Evolutionary conservation across 2,329 filamentous ascomycete genomes (phyloP).

Genomic region (Clonostachys byssicola): DNA sequence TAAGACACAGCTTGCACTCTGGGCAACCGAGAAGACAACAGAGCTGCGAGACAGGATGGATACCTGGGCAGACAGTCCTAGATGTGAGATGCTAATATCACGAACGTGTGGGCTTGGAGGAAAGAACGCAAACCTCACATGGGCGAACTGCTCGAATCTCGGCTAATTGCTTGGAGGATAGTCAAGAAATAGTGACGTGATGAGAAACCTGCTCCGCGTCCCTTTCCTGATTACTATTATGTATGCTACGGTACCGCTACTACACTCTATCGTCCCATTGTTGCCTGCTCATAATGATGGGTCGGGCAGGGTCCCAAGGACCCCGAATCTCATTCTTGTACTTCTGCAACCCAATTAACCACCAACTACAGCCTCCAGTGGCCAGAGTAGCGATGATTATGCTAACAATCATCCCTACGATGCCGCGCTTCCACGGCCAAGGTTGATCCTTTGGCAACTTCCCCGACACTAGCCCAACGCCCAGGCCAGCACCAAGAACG

Average conservation of each 20-base stretch:
- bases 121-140: not conserved
- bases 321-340: conserved; percentile 99
- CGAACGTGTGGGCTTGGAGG: no score
- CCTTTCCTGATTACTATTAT: not conserved
- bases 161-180: no score
- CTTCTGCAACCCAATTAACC: conserved; percentile 93
- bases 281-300: conserved; percentile 70
- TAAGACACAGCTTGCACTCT: no score
- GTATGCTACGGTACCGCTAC: not conserved
- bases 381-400: conserved; percentile 69
- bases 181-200: not conserved
- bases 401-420: conserved; percentile 74
- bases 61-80: not conserved
- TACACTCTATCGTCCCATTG: conserved; percentile 35
- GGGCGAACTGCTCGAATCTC: not conserved
- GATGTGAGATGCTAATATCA: not conserved
- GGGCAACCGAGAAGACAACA: no score
- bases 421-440: conserved; percentile 48
- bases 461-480: conserved; percentile 62
- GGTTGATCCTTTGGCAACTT: conserved; percentile 29
- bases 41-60: no score
- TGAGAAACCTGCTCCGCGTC: not conserved
- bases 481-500: conserved; percentile 74
- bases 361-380: conserved; percentile 96
- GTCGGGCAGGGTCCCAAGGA: conserved; percentile 93